Base-by-base conservation (phyloP, 768 basidiomycete species). In the Suillus paluster region DNA sequence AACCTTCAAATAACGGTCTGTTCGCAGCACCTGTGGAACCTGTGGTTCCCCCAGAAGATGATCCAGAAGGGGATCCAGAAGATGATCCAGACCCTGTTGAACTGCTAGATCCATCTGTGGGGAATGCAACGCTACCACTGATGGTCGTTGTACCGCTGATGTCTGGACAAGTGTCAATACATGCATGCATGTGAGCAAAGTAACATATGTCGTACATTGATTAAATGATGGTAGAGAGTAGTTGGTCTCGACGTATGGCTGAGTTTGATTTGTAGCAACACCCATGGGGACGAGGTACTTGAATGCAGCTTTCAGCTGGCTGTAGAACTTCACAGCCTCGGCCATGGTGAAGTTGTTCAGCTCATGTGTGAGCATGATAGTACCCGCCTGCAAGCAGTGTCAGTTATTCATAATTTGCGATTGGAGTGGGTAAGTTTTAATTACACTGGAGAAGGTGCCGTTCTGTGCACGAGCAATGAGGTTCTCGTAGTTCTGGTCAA, bases 321-420 rank as follows among this genome's bases (percentile, higher is more conserved):
- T 67, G 62, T 86, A 83, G 63, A 74, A 83, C 56, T 84, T 81
- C n/a, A 85, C 66, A 1, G 86, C 87, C 66, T 83, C 78, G n/a
- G 71, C 67, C 87, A 88, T 87, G 5, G 87, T 88, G 63, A 77
- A 86, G 63, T 84, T 84, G 67, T 84, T 83, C 61, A 87, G 67
- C 61, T 88, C 87, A 61, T 88, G 87, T 5, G 82, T 81, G 59
- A 87, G 71, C 55, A 86, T 77, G 62, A 87, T 85, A 0, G 80
- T 78, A 4, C 86, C 86, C 17, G 45, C 66, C 84, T 84, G 49
- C 25, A 60, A 55, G 23, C 25, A 4, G n/a, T 5, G 44, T 62
- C 34, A 58, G 38, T 27, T 15, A 8, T 11, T 5, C 6, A 10
- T 11, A 9, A 17, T n/a, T 33, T 17, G 4, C 41, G 33, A 6